These are phyloP conservation scores for Plantago elongata DNA, from an alignment of 257 asterid genomes.

Conservation along the genomic window DNA sequence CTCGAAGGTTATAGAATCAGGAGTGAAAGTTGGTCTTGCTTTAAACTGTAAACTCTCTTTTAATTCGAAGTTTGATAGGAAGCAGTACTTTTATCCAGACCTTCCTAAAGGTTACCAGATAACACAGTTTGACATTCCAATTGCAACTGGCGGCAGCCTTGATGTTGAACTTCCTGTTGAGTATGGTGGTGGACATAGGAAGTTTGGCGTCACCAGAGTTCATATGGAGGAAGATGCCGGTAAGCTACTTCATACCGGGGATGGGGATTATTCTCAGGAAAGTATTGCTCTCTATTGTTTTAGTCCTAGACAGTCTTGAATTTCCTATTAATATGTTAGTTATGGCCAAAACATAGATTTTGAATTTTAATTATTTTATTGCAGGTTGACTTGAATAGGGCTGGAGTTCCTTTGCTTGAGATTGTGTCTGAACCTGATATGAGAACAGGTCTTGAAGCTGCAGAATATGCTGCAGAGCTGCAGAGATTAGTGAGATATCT, in stretches of 20 bases:
- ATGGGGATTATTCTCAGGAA: constrained; percentile 74
- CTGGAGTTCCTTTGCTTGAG: constrained; percentile 98
- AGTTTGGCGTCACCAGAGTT: constrained; percentile 89
- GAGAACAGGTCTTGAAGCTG: constrained; percentile 95
- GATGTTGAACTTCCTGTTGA: constrained; percentile 94
- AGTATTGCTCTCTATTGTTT: constrained; percentile 15
- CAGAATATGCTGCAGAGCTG: constrained; percentile 95
- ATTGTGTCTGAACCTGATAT: constrained; percentile 98
- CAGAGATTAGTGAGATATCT: constrained; percentile 93
- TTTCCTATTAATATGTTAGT: no score
- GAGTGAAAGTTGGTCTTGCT: constrained; percentile 80
- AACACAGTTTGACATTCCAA: constrained; percentile 91
- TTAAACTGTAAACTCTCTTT: constrained; percentile 67
- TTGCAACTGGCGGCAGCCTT: constrained; percentile 63
- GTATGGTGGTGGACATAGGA: constrained; percentile 92
- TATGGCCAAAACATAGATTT: neutral
- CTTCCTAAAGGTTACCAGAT: constrained; percentile 98
- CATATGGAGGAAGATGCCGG: constrained; percentile 99
- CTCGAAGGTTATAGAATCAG: constrained; percentile 72
- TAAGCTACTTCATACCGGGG: constrained; percentile 80
- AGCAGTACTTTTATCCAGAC: constrained; percentile 92
- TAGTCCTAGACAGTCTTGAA: neutral
- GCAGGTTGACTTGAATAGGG: constrained; percentile 97
- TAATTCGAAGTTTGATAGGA: constrained; percentile 85
- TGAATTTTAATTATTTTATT: constrained; percentile 8